A percentile compares a stretch with the other conserved stretches of the same genome.
These are phyloP conservation scores for Lathyrus sativus DNA, from an alignment of 306 rosid genomes.

Conservation along the genomic window DNA sequence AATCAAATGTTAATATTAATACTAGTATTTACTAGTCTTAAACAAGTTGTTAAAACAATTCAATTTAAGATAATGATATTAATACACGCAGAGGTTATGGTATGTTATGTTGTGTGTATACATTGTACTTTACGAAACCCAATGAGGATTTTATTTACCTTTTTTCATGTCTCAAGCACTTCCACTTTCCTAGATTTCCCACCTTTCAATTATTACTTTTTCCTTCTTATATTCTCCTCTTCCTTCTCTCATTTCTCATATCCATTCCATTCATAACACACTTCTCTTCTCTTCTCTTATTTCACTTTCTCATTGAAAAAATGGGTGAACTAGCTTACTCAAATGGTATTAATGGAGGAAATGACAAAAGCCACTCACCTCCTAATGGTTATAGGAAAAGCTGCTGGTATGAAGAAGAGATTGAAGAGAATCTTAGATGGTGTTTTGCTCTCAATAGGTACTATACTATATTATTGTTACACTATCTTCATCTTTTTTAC, in stretches of 20 bases:
- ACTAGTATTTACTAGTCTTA: not conserved
- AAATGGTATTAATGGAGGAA: slow-evolving; percentile 57
- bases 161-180: slow-evolving; percentile 40
- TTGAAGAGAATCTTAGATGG: slow-evolving; percentile 94
- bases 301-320: slow-evolving; percentile 8
- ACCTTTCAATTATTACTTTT: slow-evolving; percentile 44
- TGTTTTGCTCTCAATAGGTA: slow-evolving; percentile 96
- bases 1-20: too few relatives aligned
- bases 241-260: slow-evolving; percentile 40
- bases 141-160: slow-evolving; percentile 52
- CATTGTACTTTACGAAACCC: slow-evolving; percentile 54
- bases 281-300: not conserved
- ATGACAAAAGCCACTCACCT: slow-evolving; percentile 56
- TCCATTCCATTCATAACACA: slow-evolving; percentile 35
- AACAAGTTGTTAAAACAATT: slow-evolving; percentile 8
- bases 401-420: slow-evolving; percentile 98
- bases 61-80: slow-evolving; percentile 31
- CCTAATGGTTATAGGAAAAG: slow-evolving; percentile 88
- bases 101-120: not conserved
- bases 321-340: slow-evolving; percentile 79
- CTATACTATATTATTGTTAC: not conserved
- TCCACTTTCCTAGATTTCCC: slow-evolving; percentile 48
- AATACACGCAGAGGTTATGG: slow-evolving; percentile 34
- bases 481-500: slow-evolving; percentile 2
- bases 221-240: slow-evolving; percentile 49